These are phyloP conservation scores for Phytophthora uliginosa DNA, from an alignment of 352 stramenopile species.

Conservation along the genomic window DNA sequence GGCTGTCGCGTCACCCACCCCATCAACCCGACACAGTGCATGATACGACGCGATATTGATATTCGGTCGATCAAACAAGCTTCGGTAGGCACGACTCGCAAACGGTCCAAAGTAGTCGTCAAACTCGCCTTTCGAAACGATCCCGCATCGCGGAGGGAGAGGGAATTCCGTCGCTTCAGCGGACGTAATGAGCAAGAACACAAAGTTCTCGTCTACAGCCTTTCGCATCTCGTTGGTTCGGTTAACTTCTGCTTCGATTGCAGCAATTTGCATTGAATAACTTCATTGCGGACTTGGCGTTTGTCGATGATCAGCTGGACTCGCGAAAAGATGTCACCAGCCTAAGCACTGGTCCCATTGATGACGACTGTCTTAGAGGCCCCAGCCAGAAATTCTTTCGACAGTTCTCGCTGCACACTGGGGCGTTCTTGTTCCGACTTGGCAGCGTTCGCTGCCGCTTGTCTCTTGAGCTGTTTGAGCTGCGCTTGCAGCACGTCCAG, in stretches of 20 bases:
- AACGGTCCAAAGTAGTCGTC: conserved; percentile 4
- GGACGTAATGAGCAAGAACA: conserved; percentile 3
- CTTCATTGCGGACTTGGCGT: conserved; percentile 2
- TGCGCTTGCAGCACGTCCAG: conserved; percentile 38
- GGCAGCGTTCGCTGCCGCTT: conserved; percentile 15
- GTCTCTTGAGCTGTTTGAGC: conserved; percentile 33
- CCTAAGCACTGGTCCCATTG: background rate
- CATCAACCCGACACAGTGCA: background rate
- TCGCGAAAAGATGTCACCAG: background rate
- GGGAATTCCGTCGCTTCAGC: background rate
- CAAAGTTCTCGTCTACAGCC: background rate
- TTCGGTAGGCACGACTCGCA: conserved; percentile 4
- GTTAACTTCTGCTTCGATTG: conserved; percentile 1
- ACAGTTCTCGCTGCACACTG: conserved; percentile 18
- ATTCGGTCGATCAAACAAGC: background rate
- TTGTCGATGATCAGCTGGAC: background rate
- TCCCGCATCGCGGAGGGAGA: conserved; percentile 2
- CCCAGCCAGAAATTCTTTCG: conserved; percentile 22
- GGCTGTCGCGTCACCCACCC: background rate
- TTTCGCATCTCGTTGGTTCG: background rate
- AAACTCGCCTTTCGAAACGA: conserved; percentile 11
- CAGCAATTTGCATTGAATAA: conserved; percentile 11
- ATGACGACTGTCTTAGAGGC: conserved; percentile 8
- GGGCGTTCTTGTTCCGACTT: conserved; percentile 18
- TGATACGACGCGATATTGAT: conserved; percentile 2